Percentiles rank a stretch among this genome's conserved stretches.
Evolutionary conservation across 805 yeast species (phyloP).

Genomic region (Lachancea sp.): DNA sequence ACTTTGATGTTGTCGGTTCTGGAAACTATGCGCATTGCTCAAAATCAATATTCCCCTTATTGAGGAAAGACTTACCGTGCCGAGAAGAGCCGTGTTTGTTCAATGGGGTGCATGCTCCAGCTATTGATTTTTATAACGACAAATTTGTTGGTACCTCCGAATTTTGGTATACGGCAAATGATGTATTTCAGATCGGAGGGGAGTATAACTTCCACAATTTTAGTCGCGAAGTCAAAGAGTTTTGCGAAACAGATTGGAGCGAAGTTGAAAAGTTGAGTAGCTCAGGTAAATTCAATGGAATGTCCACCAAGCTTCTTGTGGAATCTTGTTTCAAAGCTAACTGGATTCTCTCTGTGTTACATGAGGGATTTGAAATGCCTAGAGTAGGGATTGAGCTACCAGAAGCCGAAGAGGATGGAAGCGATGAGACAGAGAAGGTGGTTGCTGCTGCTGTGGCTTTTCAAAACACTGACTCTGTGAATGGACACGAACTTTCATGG

Average conservation of each 20-base stretch:
- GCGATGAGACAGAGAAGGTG: conserved; percentile 21
- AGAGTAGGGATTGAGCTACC: conserved; percentile 48
- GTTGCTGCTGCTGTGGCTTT: conserved; percentile 57
- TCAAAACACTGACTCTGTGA: conserved; percentile 71
- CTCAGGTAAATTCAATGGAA: conserved; percentile 50
- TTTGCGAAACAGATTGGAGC: conserved; percentile 75
- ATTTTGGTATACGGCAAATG: conserved; percentile 96
- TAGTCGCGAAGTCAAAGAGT: conserved; percentile 57
- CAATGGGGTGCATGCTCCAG: conserved; percentile 93
- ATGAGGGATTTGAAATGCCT: conserved; percentile 90
- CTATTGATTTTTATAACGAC: conserved; percentile 68
- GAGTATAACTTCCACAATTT: conserved; percentile 71
- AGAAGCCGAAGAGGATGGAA: conserved; percentile 23
- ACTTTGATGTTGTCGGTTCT: conserved; percentile 56
- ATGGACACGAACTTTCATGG: conserved; percentile 91
- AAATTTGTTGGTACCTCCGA: conserved; percentile 92
- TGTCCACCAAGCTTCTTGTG: conserved; percentile 50
- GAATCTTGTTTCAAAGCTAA: conserved; percentile 91
- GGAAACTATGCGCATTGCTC: conserved; percentile 77
- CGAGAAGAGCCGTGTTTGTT: conserved; percentile 84
- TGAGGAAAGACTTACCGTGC: conserved; percentile 77
- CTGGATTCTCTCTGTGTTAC: conserved; percentile 86
- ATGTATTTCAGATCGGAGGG: conserved; percentile 83
- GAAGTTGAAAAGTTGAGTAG: conserved; percentile 43
- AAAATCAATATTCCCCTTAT: conserved; percentile 63